A percentile compares a stretch with the other conserved stretches of the same genome.
Conservation (phyloP, 805 yeast genomes). For the Yarrowia sp. region DNA sequence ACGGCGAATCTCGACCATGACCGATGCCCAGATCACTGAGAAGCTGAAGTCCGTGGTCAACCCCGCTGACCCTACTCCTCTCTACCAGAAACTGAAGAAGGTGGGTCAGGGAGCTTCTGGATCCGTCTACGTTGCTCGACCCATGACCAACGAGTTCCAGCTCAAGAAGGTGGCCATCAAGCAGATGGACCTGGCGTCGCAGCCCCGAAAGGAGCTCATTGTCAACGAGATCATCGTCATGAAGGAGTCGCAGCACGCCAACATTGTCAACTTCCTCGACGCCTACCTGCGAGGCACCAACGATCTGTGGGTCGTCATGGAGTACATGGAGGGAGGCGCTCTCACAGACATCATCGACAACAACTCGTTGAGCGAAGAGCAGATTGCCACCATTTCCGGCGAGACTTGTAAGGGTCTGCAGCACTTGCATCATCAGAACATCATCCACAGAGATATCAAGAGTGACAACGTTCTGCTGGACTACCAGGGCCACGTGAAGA, state of each 20-base stretch:
- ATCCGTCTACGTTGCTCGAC: slow-evolving; percentile 88
- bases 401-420: slow-evolving; percentile 92
- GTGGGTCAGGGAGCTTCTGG: slow-evolving; percentile 99
- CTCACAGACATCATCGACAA: slow-evolving; percentile 94
- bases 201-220: slow-evolving; percentile 93
- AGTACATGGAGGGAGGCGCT: slow-evolving; percentile 99
- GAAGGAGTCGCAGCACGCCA: slow-evolving; percentile 88
- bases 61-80: slow-evolving; percentile 82
- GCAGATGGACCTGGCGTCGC: slow-evolving; percentile 93
- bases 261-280: slow-evolving; percentile 93
- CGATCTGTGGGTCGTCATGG: slow-evolving; percentile 97
- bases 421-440: slow-evolving; percentile 88
- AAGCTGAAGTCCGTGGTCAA: slow-evolving; percentile 83
- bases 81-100: slow-evolving; percentile 62
- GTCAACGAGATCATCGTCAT: slow-evolving; percentile 94
- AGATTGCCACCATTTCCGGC: slow-evolving; percentile 87
- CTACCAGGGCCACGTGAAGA: slow-evolving; percentile 81
- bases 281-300: slow-evolving; percentile 70
- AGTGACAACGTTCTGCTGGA: slow-evolving; percentile 92
- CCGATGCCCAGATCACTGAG: slow-evolving; percentile 86
- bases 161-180: slow-evolving; percentile 80
- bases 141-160: slow-evolving; percentile 49
- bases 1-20: slow-evolving; percentile 66
- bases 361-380: slow-evolving; percentile 80
- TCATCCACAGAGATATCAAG: slow-evolving; percentile 96